Percentiles rank a stretch among this genome's conserved stretches.
Conservation (phyloP, 108 stramenopile species). For the Discostella pseudostelligera region DNA sequence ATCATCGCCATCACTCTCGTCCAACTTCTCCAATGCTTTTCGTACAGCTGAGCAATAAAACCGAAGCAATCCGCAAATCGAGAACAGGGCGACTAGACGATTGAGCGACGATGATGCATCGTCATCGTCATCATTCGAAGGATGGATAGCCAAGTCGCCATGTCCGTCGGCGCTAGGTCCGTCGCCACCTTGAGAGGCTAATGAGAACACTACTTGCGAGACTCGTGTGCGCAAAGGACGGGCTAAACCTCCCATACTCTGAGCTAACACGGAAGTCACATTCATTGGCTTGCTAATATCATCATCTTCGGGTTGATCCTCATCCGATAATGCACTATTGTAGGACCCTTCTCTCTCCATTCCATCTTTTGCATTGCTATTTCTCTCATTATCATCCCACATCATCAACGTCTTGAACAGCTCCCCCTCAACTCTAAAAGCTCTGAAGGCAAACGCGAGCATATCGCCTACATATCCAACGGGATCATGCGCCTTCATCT, state of each 20-base stretch:
- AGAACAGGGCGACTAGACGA: conserved; percentile 66
- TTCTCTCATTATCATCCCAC: conserved; percentile 23
- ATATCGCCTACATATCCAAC: conserved; percentile 86
- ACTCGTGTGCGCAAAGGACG: conserved; percentile 82
- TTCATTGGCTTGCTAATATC: conserved; percentile 51
- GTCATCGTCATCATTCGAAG: conserved; percentile 44
- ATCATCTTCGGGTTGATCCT: conserved; percentile 12
- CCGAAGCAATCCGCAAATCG: conserved; percentile 76
- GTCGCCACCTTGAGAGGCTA: conserved; percentile 56
- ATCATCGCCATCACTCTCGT: neutral
- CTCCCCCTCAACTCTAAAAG: conserved; percentile 80
- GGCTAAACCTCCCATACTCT: conserved; percentile 79
- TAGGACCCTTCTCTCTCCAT: neutral
- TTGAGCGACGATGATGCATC: conserved; percentile 58
- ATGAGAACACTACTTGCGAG: conserved; percentile 62
- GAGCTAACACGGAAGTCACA: conserved; percentile 56
- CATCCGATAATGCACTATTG: neutral
- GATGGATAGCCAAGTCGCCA: conserved; percentile 11
- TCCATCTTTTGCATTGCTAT: neutral
- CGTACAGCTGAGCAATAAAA: conserved; percentile 73
- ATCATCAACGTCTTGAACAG: conserved; percentile 58
- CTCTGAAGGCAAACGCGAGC: conserved; percentile 81
- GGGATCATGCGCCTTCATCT: conserved; percentile 86
- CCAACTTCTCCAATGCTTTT: conserved; percentile 56
- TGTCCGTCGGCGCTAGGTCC: conserved; percentile 39